Evolutionary conservation across 2,329 filamentous ascomycete species (phyloP), one percentile per base, ranked within the genome.

Genomic region (Berkeleyomyces rouxiae): DNA sequence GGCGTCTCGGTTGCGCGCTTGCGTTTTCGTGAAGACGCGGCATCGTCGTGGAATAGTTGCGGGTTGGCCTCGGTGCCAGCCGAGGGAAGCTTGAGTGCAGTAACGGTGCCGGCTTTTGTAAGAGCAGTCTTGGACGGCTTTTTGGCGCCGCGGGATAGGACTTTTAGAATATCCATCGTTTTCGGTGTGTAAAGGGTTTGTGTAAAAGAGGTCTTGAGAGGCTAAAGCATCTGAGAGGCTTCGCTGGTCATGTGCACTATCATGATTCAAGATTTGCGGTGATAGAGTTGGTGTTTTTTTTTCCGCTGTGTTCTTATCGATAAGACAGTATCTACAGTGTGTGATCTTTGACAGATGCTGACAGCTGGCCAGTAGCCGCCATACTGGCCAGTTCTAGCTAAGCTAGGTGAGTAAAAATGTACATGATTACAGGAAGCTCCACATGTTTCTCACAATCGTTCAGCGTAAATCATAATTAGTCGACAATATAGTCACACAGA

Each of bases 91-190:
- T 77, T 79, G 2, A 74, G 68, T 23, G 73, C 66, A 39, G 71
- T 69, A 39, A 68, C 68, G 39, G 72, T 70, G 47, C 66, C 67
- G 42, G 65, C 62, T 36, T 67, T 68, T 47, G 72, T 70, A 4
- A 66, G 66, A 10, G 70, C 65, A 16, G 70, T 68, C 63, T 74
- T 77, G 4, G 75, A 70, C 11, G 77, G 74, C 68, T 77, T 77
- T 66, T 87, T 88, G 2, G 82, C 83, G 63, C 85, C 85, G 59
- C 86, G 80, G 43, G 86, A 88, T 64, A 90, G 76, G 40, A 90
- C 75, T 69, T 84, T 88, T 69, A 89, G 77, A 62, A 89, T 83
- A 73, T 90, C 86, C 85, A 88, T 88, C 63, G 58, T 67, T 62
- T 55, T 10, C 40, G 9, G 6, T 62, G 6, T 42, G 33, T 31